Base-by-base conservation (phyloP, 2,329 filamentous ascomycete genomes). In the Pochonia chlamydosporia region DNA sequence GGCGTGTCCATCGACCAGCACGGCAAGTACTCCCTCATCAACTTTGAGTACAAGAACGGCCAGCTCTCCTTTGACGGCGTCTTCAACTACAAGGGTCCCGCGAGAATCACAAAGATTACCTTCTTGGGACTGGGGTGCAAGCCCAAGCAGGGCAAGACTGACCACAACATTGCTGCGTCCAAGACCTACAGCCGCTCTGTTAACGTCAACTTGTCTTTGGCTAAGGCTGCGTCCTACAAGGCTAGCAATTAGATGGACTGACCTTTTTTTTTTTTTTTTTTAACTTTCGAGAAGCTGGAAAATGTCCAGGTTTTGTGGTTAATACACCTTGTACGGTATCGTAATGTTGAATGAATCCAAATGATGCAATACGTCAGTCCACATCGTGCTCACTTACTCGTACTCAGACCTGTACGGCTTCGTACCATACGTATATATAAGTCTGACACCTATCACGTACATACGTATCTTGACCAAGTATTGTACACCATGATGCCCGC, bases 1-100 rank as follows among this genome's bases (percentile, higher is more conserved):
- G 89, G 89, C 8, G 81, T 82, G 49, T 82, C 76, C 23, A 56
- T 91, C 43, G 68, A 78, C 49, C 86, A 87, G 63, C 52, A 66
- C 10, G 9, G 62, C 56, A 5, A 78, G 71, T n/a, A 79, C 74
- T 6, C 68, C 75, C 48, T 56, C 47, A 72, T 90, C 44, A 63
- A 68, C 13, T 87, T 91, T 55, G 56, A 61, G 8, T 91, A 81
- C 59, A 66, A 72, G 40, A 60, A 72, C 3, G 76, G 77, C 28
- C 65, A 67, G 47, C 71, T 87, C 21, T 65, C 55, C 0, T 64
- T 75, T 30, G 67, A 64, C 2, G 83, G 82, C 1, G 62, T 57
- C 2, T 85, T 84, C 58, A 75, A 65, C 1, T 84, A 78, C 58
- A 56, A 59, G 49, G 70, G 65, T 1, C 65, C 60, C 5, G 62